Evolutionary conservation across 768 basidiomycete genomes (phyloP).

Genomic region (Suillus clintonianus): DNA sequence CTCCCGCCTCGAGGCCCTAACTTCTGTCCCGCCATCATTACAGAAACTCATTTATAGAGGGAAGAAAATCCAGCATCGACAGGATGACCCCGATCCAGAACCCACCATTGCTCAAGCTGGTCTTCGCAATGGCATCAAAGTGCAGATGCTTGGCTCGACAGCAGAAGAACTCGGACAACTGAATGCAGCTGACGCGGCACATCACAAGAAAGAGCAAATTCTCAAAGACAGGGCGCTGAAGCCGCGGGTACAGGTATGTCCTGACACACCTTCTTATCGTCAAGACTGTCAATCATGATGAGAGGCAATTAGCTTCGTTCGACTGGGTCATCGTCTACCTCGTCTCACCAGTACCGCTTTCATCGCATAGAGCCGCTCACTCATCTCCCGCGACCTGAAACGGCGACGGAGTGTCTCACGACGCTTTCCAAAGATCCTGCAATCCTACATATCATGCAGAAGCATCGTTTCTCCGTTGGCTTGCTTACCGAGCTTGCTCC

Average conservation of each 20-base stretch:
- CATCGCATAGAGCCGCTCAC: conserved; percentile 62
- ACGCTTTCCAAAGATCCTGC: conserved; percentile 71
- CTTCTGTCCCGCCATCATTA: conserved; percentile 59
- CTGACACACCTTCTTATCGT: neutral
- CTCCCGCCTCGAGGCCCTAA: conserved; percentile 57
- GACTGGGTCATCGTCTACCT: conserved; percentile 40
- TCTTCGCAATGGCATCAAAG: conserved; percentile 63
- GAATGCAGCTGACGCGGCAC: conserved; percentile 57
- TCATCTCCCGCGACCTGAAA: conserved; percentile 64
- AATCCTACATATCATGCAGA: conserved; percentile 69
- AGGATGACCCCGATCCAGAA: conserved; percentile 20
- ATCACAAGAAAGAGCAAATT: conserved; percentile 57
- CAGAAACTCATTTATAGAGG: conserved; percentile 79
- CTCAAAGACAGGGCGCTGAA: conserved; percentile 59
- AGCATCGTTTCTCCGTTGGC: conserved; percentile 67
- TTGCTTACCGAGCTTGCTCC: conserved; percentile 77
- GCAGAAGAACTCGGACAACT: conserved; percentile 55
- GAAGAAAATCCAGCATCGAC: conserved; percentile 42
- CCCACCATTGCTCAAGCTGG: conserved; percentile 46
- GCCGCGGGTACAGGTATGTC: conserved; percentile 56
- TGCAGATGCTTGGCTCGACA: conserved; percentile 74
- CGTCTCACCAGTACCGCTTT: conserved; percentile 56
- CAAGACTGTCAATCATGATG: neutral
- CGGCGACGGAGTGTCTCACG: conserved; percentile 54
- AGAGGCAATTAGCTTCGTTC: conserved; percentile 52